Percentiles rank a stretch among this genome's conserved stretches.
Conservation (phyloP, 129 eudicot genomes). For the Glebionis coronaria region DNA sequence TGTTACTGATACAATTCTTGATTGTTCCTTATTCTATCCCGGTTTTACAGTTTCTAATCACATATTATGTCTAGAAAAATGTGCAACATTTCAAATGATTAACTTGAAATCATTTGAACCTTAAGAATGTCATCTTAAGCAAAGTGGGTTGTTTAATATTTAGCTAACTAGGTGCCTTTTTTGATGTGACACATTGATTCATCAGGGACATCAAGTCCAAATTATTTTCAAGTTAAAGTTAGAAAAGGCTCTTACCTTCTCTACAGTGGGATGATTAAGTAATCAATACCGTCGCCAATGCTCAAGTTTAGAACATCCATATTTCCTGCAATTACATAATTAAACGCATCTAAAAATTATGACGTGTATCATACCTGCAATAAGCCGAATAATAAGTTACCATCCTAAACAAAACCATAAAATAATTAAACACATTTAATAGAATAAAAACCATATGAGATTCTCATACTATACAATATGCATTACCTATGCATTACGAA, state of each 20-base stretch:
- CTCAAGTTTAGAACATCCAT: conserved; percentile 98
- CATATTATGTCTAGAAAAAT: no score
- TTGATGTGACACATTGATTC: no score
- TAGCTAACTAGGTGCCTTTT: no score
- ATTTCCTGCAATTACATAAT: conserved; percentile 91
- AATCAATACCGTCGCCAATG: conserved; percentile 98
- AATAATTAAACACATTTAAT: conserved; percentile 5
- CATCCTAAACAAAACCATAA: conserved; percentile 24
- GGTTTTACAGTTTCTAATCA: no score
- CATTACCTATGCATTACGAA: no score
- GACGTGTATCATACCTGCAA: conserved; percentile 98
- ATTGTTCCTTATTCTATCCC: no score
- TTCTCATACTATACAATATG: conserved; percentile 27
- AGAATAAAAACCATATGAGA: not conserved
- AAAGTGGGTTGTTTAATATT: no score
- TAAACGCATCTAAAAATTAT: conserved; percentile 99
- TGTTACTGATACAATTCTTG: no score
- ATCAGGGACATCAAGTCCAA: no score
- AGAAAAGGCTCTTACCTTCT: conserved; percentile 56
- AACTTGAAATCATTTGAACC: no score
- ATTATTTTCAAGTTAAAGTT: not conserved
- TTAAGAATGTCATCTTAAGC: no score
- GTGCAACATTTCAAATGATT: no score
- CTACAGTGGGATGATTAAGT: conserved; percentile 97
- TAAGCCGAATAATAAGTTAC: conserved; percentile 88